A percentile compares a stretch with the other conserved stretches of the same genome.
Evolutionary conservation across 2,329 filamentous ascomycete genomes (phyloP).

Genomic region (Domatiomyces globalis): DNA sequence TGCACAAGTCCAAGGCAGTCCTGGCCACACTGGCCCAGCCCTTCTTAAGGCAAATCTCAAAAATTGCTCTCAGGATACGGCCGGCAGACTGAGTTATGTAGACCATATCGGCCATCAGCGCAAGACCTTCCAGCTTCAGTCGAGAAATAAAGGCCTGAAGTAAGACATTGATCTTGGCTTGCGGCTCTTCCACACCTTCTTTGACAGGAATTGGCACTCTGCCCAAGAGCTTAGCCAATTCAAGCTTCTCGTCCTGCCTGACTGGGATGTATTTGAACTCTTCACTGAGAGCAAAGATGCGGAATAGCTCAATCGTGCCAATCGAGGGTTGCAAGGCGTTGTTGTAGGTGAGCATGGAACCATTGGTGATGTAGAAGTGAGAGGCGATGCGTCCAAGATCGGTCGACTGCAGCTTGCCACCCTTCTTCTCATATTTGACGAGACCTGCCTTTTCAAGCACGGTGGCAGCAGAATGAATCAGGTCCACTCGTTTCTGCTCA

Average conservation of each 20-base stretch:
- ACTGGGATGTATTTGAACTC: conserved; percentile 99
- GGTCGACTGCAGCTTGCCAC: conserved; percentile 73
- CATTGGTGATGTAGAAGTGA: conserved; percentile 95
- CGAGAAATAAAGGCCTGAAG: conserved; percentile 93
- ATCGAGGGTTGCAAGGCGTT: conserved; percentile 87
- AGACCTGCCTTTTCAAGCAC: conserved; percentile 78
- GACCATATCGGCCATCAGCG: conserved; percentile 95
- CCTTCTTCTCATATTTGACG: conserved; percentile 90
- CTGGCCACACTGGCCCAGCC: conserved; percentile 91
- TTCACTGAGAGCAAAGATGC: conserved; percentile 86
- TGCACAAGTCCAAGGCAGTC: conserved; percentile 84
- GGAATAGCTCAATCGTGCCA: conserved; percentile 87
- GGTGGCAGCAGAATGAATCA: conserved; percentile 83
- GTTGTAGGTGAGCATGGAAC: conserved; percentile 95
- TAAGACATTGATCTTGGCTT: conserved; percentile 95
- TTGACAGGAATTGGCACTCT: conserved; percentile 93
- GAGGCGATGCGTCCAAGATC: conserved; percentile 92
- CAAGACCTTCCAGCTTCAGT: conserved; percentile 82
- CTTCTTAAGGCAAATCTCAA: conserved; percentile 94
- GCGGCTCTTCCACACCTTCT: conserved; percentile 90
- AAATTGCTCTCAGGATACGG: conserved; percentile 86
- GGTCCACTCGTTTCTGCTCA: conserved; percentile 93
- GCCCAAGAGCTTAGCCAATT: conserved; percentile 78
- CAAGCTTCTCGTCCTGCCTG: conserved; percentile 91
- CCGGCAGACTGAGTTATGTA: conserved; percentile 97